Evolutionary conservation across 2,329 filamentous ascomycete genomes (phyloP).

Genomic region (Fusarium pseudograminearum): DNA sequence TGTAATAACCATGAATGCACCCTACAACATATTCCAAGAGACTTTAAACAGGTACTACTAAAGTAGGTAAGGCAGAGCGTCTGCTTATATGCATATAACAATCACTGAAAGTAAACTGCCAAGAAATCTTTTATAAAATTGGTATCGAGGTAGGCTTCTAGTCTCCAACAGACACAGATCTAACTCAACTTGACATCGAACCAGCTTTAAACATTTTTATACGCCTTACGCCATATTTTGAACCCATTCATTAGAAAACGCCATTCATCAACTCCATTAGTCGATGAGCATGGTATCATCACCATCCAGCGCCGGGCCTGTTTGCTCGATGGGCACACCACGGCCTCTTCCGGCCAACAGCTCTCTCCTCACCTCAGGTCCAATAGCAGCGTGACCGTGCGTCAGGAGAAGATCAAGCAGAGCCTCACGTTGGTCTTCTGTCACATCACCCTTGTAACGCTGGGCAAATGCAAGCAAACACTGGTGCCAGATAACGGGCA

Average conservation of each 20-base stretch:
- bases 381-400: slow-evolving; percentile 88
- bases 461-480: slow-evolving; percentile 92
- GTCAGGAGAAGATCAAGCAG: slow-evolving; percentile 87
- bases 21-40: background rate
- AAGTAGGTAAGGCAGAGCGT: background rate
- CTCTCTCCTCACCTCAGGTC: slow-evolving; percentile 90
- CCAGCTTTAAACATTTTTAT: slow-evolving; percentile 40
- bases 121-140: slow-evolving; percentile 32
- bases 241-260: slow-evolving; percentile 44
- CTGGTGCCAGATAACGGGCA: slow-evolving; percentile 98
- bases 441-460: slow-evolving; percentile 95
- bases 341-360: slow-evolving; percentile 88
- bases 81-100: background rate
- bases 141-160: slow-evolving; percentile 43
- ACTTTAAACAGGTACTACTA: background rate
- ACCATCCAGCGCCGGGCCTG: slow-evolving; percentile 70
- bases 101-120: background rate
- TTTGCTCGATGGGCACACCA: slow-evolving; percentile 74
- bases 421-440: slow-evolving; percentile 92
- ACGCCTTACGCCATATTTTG: slow-evolving; percentile 46
- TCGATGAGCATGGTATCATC: slow-evolving; percentile 93
- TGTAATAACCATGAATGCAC: no score
- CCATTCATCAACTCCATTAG: slow-evolving; percentile 44
- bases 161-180: slow-evolving; percentile 36
- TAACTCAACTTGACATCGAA: slow-evolving; percentile 44